Base-by-base conservation (phyloP, 2,329 filamentous ascomycete species). In the Aphanocladium album region DNA sequence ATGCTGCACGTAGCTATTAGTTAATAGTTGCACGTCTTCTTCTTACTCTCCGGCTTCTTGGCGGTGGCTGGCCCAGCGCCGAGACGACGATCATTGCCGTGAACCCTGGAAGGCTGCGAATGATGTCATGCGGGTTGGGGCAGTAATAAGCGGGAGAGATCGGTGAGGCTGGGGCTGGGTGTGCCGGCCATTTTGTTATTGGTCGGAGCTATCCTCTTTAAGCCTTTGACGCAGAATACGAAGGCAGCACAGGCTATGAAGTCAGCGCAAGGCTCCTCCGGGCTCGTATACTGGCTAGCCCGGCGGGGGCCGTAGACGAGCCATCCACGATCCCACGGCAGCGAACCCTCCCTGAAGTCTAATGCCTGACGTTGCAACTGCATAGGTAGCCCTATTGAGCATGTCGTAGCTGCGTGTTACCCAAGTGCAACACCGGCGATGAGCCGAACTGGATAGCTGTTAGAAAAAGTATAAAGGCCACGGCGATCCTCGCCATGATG, bases 101-200 rank as follows among this genome's bases (percentile, higher is more conserved):
- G 43, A 39, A 9, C 43, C 54, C 27, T 27, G 45, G 45, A 19
- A 39, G 21, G 54, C 54, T 49, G 54, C 19, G 9, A 1, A 27
- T 57, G 54, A 57, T 57, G 54, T 57, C 54, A 57, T 49, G 30
- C 14, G 39, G 39, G 16, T 30, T n/a, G 5, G 6, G 33, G 33
- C 33, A 17, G n/a, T n/a, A 45, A n/a, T 33, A 30, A 45, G 54
- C 43, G 54, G 54, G 21, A 49, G 30, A 49, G 54, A 57, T 57
- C 54, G 54, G 54, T 57, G 54, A 57, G 33, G 54, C 54, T 35
- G 21, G 30, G 21, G 54, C 43, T 35, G 14, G 19, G 11, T 3
- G 5, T 9, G n/a, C 19, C 21, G 23, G 54, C 43, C 54, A 3
- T 19, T 19, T 16, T 49, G 9, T 47, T 14, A 27, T 21, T 57